Percentiles rank a stretch among this genome's conserved stretches.
phyloP scores from a whole-genome alignment of 352 stramenopile species.

The Phytophthora ramorum region DNA sequence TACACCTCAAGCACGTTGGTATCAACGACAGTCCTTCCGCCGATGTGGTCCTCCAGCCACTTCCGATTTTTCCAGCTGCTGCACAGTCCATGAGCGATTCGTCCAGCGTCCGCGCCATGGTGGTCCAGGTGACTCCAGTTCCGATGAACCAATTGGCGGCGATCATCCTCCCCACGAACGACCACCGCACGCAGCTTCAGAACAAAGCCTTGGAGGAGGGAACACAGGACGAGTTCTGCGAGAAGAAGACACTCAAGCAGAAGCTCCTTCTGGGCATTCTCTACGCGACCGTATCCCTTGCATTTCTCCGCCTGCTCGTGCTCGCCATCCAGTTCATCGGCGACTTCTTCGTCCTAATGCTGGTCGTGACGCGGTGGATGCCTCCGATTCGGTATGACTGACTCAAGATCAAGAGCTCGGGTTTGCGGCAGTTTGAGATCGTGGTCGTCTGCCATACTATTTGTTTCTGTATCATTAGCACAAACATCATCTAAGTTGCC shows the following conservation, averaged over 20 bases:
- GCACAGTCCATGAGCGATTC: not conserved
- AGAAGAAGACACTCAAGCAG: slow-evolving; percentile 9
- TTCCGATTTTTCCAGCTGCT: slow-evolving; percentile 12
- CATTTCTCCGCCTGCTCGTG: slow-evolving; percentile 13
- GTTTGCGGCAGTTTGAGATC: not conserved
- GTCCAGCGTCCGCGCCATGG: not conserved
- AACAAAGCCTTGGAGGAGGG: not conserved
- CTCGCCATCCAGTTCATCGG: slow-evolving; percentile 14
- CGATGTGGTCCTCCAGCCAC: not conserved
- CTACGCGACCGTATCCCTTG: slow-evolving; percentile 8
- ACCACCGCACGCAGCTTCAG: not conserved
- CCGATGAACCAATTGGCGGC: slow-evolving; percentile 7
- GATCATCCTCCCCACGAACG: not conserved
- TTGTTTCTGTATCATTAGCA: not conserved
- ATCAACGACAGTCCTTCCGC: slow-evolving; percentile 2
- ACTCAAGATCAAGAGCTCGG: slow-evolving; percentile 2
- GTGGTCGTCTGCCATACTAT: not conserved
- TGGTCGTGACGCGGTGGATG: slow-evolving; percentile 5
- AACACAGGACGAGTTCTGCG: not conserved
- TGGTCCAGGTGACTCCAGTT: slow-evolving; percentile 1
- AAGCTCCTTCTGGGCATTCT: slow-evolving; percentile 19
- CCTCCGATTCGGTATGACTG: slow-evolving; percentile 10
- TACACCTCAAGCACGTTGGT: not conserved
- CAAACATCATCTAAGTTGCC: no score
- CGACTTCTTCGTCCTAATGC: slow-evolving; percentile 22